Evolutionary conservation across 106 monocot genomes (phyloP), one percentile per base, ranked within the genome.

Genomic region (Amphibolis antarctica): DNA sequence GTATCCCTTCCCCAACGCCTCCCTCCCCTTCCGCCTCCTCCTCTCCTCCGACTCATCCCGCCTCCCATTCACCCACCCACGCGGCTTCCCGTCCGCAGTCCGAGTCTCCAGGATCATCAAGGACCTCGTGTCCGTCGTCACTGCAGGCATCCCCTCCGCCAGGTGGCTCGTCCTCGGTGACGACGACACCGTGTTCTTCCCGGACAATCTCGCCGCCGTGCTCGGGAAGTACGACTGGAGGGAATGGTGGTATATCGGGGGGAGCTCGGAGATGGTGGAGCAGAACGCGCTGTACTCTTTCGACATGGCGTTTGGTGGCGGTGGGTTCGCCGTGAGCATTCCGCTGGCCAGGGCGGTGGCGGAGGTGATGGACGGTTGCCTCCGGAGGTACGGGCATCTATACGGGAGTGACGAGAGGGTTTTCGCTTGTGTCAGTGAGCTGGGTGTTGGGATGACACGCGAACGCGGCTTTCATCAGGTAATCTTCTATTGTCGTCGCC

Each of bases 381-480:
- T 94, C 27, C 22, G 72, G 67, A 86, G 93, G 62, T 89, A 94
- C 52, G 77, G 70, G 1, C 76, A 83, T 63, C 60, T 94, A 31
- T 94, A 79, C 56, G 93, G 93, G 20, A 83, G 93, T 45, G 93
- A 94, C 59, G 80, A 71, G 17, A 82, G 89, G 81, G 51, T 89
- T n/a, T 80, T 64, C 48, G 74, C 83, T 30, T 94, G 94, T 71
- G 47, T 89, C 26, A 64, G 79, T 1, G 94, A 94, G 69, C 86
- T 94, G 44, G 89, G 89, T 10, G 83, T 94, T 28, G 75, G 68
- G 25, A 29, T 94, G 31, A 82, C 89, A 19, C 66, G 51, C n/a
- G 94, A 94, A 48, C 68, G 71, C 0, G 94, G 94, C 0, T 94
- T 94, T 69, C 94, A 96, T 73, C 94, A 96, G 86, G 94, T 82